Conservation (phyloP, 805 yeast genomes). For the Yarrowia sp. region DNA sequence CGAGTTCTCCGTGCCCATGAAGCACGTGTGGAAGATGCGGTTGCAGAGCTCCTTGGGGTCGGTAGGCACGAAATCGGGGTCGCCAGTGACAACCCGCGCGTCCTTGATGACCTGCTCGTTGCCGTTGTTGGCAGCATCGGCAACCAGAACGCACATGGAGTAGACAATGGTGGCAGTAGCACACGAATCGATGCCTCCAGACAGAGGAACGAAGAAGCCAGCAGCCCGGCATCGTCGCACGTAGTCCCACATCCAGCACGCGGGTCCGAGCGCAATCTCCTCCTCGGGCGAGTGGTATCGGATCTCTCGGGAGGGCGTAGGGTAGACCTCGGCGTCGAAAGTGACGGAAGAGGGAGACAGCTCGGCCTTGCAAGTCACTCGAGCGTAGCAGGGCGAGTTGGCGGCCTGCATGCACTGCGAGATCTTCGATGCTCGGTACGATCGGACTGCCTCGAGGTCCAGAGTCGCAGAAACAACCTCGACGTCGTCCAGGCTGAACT, state of each 20-base stretch:
- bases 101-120: slow-evolving; percentile 75
- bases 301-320: slow-evolving; percentile 52
- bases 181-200: slow-evolving; percentile 98
- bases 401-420: slow-evolving; percentile 75
- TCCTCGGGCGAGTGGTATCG: slow-evolving; percentile 83
- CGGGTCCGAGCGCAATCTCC: slow-evolving; percentile 97
- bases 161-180: slow-evolving; percentile 94
- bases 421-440: slow-evolving; percentile 65
- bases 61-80: slow-evolving; percentile 60
- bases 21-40: slow-evolving; percentile 80
- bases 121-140: slow-evolving; percentile 63
- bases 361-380: slow-evolving; percentile 33
- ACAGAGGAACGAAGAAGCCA: slow-evolving; percentile 88
- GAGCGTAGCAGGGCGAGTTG: slow-evolving; percentile 37
- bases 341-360: slow-evolving; percentile 28
- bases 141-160: slow-evolving; percentile 89
- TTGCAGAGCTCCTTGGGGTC: slow-evolving; percentile 74
- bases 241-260: slow-evolving; percentile 99
- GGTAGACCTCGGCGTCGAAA: slow-evolving; percentile 61
- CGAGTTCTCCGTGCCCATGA: slow-evolving; percentile 95
- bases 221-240: slow-evolving; percentile 85
- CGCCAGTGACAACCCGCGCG: slow-evolving; percentile 63
- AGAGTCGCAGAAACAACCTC: slow-evolving; percentile 96
- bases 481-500: slow-evolving; percentile 84
- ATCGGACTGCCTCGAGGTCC: slow-evolving; percentile 85